A percentile compares a stretch with the other conserved stretches of the same genome.
Conservation (phyloP, 495 filamentous ascomycete genomes). For the Tuber aestivum region DNA sequence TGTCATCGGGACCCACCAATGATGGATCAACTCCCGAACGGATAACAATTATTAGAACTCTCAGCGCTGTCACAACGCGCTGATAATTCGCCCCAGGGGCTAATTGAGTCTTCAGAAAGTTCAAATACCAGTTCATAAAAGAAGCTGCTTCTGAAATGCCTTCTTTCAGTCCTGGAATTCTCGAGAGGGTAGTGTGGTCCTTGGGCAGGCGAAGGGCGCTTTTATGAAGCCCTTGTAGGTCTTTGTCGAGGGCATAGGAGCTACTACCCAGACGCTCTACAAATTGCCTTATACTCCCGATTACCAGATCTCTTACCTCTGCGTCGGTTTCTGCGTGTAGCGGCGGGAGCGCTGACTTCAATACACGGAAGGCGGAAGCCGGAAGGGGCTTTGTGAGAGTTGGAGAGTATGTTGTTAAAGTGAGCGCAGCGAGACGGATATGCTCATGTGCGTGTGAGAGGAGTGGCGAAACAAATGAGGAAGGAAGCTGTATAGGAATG, state of each 20-base stretch:
- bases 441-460: constrained; percentile 57
- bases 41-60: constrained; percentile 56
- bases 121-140: constrained; percentile 64
- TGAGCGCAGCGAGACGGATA: constrained; percentile 67
- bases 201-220: constrained; percentile 4
- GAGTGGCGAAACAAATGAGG: constrained; percentile 49
- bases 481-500: constrained; percentile 42
- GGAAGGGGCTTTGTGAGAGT: constrained; percentile 66
- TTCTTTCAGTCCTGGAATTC: constrained; percentile 24
- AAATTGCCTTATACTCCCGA: constrained; percentile 61
- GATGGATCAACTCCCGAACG: constrained; percentile 50
- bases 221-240: constrained; percentile 30
- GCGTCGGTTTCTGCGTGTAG: constrained; percentile 80
- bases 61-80: constrained; percentile 73
- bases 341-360: constrained; percentile 57
- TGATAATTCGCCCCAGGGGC: constrained; percentile 74
- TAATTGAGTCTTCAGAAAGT: constrained; percentile 66
- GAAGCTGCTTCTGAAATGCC: constrained; percentile 47
- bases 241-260: constrained; percentile 47
- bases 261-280: constrained; percentile 58
- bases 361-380: constrained; percentile 51
- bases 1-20: neutral
- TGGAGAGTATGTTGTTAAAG: constrained; percentile 63
- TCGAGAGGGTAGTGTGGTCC: neutral
- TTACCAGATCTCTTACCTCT: constrained; percentile 68